Evolutionary conservation across 2,329 filamentous ascomycete genomes (phyloP).

Genomic region (Pyrenophora graminea): DNA sequence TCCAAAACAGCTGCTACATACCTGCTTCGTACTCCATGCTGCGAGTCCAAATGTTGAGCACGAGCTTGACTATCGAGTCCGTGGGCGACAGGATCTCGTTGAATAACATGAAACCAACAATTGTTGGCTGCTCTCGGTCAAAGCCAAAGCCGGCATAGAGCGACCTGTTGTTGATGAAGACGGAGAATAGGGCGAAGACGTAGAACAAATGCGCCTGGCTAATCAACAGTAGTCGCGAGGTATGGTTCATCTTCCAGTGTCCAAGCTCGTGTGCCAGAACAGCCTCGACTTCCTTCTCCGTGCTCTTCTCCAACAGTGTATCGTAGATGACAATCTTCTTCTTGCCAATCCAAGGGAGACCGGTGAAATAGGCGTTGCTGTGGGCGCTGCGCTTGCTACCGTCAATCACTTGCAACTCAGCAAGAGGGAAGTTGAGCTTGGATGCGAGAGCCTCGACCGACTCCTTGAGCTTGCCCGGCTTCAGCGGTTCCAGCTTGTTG

Average conservation of each 20-base stretch:
- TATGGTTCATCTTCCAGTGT: constrained; percentile 96
- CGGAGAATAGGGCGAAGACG: constrained; percentile 93
- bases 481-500: constrained; percentile 94
- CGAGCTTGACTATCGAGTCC: constrained; percentile 89
- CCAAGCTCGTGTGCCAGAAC: constrained; percentile 95
- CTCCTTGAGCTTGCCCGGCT: constrained; percentile 84
- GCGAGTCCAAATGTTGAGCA: constrained; percentile 94
- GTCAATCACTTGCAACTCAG: constrained; percentile 93
- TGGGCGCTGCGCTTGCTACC: constrained; percentile 86
- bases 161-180: constrained; percentile 94
- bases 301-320: constrained; percentile 93
- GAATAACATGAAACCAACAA: constrained; percentile 97
- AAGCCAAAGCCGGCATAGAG: constrained; percentile 94
- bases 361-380: constrained; percentile 95
- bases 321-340: constrained; percentile 99
- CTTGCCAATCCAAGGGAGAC: constrained; percentile 83
- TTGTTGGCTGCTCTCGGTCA: constrained; percentile 78
- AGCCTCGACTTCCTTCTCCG: constrained; percentile 88
- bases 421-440: constrained; percentile 86
- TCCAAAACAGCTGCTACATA: constrained; percentile 35
- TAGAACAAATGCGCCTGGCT: constrained; percentile 87
- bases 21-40: constrained; percentile 95
- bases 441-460: constrained; percentile 82
- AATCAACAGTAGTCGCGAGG: constrained; percentile 86
- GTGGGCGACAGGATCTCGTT: constrained; percentile 94